These are phyloP conservation scores for Geotrichum candidum DNA, from an alignment of 1,139 yeast genomes.

Conservation along the genomic window DNA sequence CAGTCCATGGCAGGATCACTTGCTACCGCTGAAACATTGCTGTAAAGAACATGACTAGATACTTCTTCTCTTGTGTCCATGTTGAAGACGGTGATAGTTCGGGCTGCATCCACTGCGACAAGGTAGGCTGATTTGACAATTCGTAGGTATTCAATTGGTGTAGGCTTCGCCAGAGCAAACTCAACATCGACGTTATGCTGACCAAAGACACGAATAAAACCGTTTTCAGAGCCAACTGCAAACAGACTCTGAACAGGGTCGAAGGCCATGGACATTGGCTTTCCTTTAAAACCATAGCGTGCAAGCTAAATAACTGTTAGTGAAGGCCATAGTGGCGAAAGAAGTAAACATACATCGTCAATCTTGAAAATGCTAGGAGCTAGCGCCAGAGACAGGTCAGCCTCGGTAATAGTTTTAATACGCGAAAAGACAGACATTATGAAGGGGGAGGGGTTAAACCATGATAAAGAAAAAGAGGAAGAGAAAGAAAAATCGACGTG, in stretches of 20 bases:
- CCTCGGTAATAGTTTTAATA: conserved; percentile 35
- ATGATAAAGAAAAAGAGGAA: neutral
- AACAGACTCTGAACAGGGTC: conserved; percentile 85
- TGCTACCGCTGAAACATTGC: conserved; percentile 60
- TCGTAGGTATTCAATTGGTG: conserved; percentile 47
- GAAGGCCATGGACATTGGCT: conserved; percentile 58
- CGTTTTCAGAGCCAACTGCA: conserved; percentile 69
- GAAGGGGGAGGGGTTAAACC: neutral
- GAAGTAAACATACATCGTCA: conserved; percentile 26
- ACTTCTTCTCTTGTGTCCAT: conserved; percentile 57
- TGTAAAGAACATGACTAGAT: conserved; percentile 46
- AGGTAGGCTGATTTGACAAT: conserved; percentile 79
- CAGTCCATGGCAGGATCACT: conserved; percentile 87
- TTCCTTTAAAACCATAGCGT: conserved; percentile 54
- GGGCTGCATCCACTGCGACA: conserved; percentile 55
- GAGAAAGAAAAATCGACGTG: neutral
- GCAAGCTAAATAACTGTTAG: conserved; percentile 32
- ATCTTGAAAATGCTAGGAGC: conserved; percentile 33
- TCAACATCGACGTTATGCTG: conserved; percentile 75
- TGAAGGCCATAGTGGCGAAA: neutral
- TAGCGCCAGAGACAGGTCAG: conserved; percentile 35
- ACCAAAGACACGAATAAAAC: conserved; percentile 75
- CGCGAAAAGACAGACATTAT: conserved; percentile 40
- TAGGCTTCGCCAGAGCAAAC: conserved; percentile 43
- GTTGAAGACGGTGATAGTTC: conserved; percentile 60